phyloP scores from a whole-genome alignment of 805 yeast species.

The Ogataea sp. region DNA sequence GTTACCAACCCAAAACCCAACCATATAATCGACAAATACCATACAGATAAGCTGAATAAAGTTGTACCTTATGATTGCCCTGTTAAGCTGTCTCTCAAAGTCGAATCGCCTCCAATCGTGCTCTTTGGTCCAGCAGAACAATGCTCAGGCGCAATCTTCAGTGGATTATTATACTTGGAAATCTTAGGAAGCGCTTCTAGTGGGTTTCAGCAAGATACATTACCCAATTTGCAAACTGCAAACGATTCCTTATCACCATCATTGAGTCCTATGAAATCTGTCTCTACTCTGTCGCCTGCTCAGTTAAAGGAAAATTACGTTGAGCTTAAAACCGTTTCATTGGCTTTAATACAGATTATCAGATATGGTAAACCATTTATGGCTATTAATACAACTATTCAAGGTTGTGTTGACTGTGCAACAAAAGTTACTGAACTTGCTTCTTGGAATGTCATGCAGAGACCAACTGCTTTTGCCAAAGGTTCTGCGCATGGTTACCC shows the following conservation, averaged over 20 bases:
- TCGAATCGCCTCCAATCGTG: slow-evolving; percentile 90
- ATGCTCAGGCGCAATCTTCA: slow-evolving; percentile 76
- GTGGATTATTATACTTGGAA: slow-evolving; percentile 66
- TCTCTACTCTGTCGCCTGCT: slow-evolving; percentile 10
- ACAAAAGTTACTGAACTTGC: slow-evolving; percentile 56
- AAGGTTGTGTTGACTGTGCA: slow-evolving; percentile 52
- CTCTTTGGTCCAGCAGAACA: slow-evolving; percentile 74
- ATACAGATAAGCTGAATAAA: slow-evolving; percentile 17
- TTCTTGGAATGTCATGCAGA: slow-evolving; percentile 76
- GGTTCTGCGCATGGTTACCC: slow-evolving; percentile 81
- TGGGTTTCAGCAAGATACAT: neutral
- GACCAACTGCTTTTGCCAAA: slow-evolving; percentile 45
- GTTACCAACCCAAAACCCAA: neutral
- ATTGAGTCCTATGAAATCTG: slow-evolving; percentile 8
- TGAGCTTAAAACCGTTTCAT: slow-evolving; percentile 47
- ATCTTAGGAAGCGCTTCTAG: slow-evolving; percentile 24
- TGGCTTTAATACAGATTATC: slow-evolving; percentile 67
- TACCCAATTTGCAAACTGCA: neutral
- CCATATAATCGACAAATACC: slow-evolving; percentile 14
- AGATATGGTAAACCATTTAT: slow-evolving; percentile 59
- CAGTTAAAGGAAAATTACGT: slow-evolving; percentile 31
- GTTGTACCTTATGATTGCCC: slow-evolving; percentile 14
- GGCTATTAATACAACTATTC: slow-evolving; percentile 40
- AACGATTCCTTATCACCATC: neutral
- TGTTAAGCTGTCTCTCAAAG: slow-evolving; percentile 40